Conservation (phyloP, 1,284 basidiomycete species). For the Trichosporon coremiiforme region DNA sequence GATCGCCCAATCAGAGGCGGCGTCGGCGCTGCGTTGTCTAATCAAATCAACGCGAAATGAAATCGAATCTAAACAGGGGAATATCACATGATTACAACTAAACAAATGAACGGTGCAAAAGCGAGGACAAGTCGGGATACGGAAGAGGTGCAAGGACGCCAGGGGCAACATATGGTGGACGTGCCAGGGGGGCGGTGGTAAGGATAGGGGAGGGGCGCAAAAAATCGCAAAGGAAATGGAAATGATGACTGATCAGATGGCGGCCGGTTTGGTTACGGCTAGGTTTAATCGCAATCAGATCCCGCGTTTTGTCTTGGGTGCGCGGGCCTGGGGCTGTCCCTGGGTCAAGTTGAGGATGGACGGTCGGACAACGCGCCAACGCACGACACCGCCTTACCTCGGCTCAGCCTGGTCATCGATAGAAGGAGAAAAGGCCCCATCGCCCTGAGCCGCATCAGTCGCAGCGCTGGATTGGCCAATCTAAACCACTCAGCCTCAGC, state of each 20-base stretch:
- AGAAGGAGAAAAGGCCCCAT: constrained; percentile 17
- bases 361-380: constrained; percentile 3
- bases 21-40: neutral
- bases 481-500: constrained; percentile 1
- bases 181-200: neutral
- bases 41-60: constrained; percentile 6
- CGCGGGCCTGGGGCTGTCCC: neutral
- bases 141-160: neutral
- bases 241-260: constrained; percentile 10
- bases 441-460: constrained; percentile 13
- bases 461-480: constrained; percentile 11
- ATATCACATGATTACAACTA: neutral
- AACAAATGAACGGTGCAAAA: neutral
- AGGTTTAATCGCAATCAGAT: constrained; percentile 5
- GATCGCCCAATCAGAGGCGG: constrained; percentile 3
- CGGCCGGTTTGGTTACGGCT: neutral
- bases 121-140: neutral
- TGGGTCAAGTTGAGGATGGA: neutral
- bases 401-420: neutral
- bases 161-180: neutral
- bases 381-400: neutral
- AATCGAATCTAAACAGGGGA: constrained; percentile 7
- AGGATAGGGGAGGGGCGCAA: neutral
- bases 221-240: neutral
- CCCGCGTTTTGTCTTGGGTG: constrained; percentile 1